Percentiles rank a stretch among this genome's conserved stretches.
Conservation (phyloP, 2,329 filamentous ascomycete species). For the Claviceps pazoutovae region DNA sequence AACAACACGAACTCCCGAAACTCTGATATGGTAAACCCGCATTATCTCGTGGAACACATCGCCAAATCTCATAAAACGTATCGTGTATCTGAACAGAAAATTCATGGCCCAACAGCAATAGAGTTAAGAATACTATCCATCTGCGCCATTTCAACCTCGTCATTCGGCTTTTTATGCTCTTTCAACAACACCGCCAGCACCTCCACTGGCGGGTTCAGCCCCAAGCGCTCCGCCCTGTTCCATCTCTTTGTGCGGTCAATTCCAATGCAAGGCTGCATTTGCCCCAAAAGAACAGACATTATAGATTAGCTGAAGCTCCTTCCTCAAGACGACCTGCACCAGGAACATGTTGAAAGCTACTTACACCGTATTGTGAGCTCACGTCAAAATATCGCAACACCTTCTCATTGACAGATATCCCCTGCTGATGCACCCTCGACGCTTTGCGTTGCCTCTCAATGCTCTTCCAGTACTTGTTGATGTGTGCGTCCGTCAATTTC, state of each 20-base stretch:
- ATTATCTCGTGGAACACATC: background rate
- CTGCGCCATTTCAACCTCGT: slow-evolving; percentile 50
- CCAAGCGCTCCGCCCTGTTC: slow-evolving; percentile 71
- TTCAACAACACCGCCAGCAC: slow-evolving; percentile 73
- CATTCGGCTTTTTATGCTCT: slow-evolving; percentile 45
- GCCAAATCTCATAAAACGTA: slow-evolving; percentile 4
- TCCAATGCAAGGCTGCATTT: slow-evolving; percentile 70
- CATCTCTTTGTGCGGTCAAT: slow-evolving; percentile 71
- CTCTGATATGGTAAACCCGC: background rate
- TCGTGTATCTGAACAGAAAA: background rate
- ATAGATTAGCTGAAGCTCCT: slow-evolving; percentile 7
- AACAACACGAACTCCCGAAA: background rate
- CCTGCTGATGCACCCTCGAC: slow-evolving; percentile 64
- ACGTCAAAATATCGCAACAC: slow-evolving; percentile 86
- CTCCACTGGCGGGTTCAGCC: slow-evolving; percentile 77
- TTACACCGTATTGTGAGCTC: slow-evolving; percentile 79
- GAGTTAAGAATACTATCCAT: slow-evolving; percentile 54
- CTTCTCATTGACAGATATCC: slow-evolving; percentile 62
- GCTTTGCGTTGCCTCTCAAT: slow-evolving; percentile 58
- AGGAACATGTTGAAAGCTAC: slow-evolving; percentile 21
- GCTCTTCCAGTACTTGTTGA: slow-evolving; percentile 62
- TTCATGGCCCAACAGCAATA: slow-evolving; percentile 25
- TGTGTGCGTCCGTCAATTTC: slow-evolving; percentile 51
- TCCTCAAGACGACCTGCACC: background rate
- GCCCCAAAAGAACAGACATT: background rate